Percentiles rank a stretch among this genome's conserved stretches.
Conservation (phyloP, 164 flowering plant species). For the grape (Vitis vinifera) region ASM3070453v1 NC_081815.1:18016501-18017000, state of each 20-base stretch:
- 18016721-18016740: constrained; percentile 66
- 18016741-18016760: constrained; percentile 55
- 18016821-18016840: constrained; percentile 55
- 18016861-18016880: constrained; percentile 70
- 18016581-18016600: constrained; percentile 77
- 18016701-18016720: constrained; percentile 48
- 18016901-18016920: too few species aligned
- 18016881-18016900: constrained; percentile 39
- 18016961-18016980: too few species aligned
- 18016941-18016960: too few species aligned
- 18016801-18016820: constrained; percentile 57
- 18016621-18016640: background rate
- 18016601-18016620: constrained; percentile 32
- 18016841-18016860: constrained; percentile 55
- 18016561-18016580: constrained; percentile 62
- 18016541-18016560: constrained; percentile 76
- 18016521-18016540: constrained; percentile 82
- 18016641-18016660: background rate
- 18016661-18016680: too few species aligned
- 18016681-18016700: background rate
- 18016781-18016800: constrained; percentile 55
- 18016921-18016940: too few species aligned
- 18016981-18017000: too few species aligned
- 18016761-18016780: constrained; percentile 29
- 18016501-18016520: constrained; percentile 75